A percentile compares a stretch with the other conserved stretches of the same genome.
Evolutionary conservation across 2,329 filamentous ascomycete species (phyloP).

Genomic region (Apiospora marii): DNA sequence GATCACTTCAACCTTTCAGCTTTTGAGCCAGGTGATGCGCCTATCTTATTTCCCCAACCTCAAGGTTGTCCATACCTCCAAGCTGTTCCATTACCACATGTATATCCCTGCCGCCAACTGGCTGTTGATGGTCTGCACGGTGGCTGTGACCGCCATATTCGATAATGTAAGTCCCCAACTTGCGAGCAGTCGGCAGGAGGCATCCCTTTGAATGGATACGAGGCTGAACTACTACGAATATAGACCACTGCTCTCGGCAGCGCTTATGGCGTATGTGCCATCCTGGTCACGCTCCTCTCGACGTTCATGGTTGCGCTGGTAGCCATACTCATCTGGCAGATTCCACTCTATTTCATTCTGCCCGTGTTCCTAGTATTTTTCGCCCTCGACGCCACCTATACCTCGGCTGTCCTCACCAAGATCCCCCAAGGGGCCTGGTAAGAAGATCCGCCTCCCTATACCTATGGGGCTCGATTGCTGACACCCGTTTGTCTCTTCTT

Average conservation of each 20-base stretch:
- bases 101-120: slow-evolving; percentile 79
- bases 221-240: not conserved
- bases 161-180: slow-evolving; percentile 25
- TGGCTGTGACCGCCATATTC: slow-evolving; percentile 74
- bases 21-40: slow-evolving; percentile 60
- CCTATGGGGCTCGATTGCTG: not conserved
- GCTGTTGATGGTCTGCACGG: slow-evolving; percentile 75
- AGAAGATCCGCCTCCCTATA: too few relatives aligned
- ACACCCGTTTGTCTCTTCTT: not conserved
- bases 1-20: slow-evolving; percentile 75
- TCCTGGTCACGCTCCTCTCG: slow-evolving; percentile 77
- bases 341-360: slow-evolving; percentile 64
- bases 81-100: slow-evolving; percentile 72
- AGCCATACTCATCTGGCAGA: slow-evolving; percentile 73
- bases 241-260: slow-evolving; percentile 71
- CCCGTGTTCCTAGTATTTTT: slow-evolving; percentile 67
- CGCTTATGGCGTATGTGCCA: slow-evolving; percentile 79
- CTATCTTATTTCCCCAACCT: slow-evolving; percentile 75
- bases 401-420: slow-evolving; percentile 73
- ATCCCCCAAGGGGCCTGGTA: slow-evolving; percentile 71
- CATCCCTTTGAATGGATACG: not conserved
- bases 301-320: slow-evolving; percentile 75
- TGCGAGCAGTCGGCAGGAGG: too few relatives aligned
- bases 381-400: slow-evolving; percentile 69
- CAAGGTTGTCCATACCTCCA: slow-evolving; percentile 72